A percentile compares a stretch with the other conserved stretches of the same genome.
Conservation (phyloP, 768 basidiomycete genomes). For the Termitomyces sp. region DNA sequence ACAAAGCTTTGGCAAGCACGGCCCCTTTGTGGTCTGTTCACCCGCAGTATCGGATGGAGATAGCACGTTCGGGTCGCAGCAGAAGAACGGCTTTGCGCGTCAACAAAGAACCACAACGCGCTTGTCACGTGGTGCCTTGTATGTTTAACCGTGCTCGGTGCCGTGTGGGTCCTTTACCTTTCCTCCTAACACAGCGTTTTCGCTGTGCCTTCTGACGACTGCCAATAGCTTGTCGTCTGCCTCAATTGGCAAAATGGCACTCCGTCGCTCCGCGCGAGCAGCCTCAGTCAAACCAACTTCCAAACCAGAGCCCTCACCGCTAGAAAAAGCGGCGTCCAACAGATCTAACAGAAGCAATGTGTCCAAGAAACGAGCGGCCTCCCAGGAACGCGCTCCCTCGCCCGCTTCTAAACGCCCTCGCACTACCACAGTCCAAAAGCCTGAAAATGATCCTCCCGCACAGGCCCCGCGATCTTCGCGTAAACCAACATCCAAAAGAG, state of each 20-base stretch:
- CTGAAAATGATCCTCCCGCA: constrained; percentile 34
- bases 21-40: background rate
- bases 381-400: constrained; percentile 34
- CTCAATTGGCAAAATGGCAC: constrained; percentile 24
- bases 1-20: background rate
- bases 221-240: background rate
- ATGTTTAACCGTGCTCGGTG: constrained; percentile 7
- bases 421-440: constrained; percentile 31
- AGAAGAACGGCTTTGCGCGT: background rate
- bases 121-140: constrained; percentile 27
- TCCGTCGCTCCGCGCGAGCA: constrained; percentile 49
- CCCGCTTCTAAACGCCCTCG: constrained; percentile 48
- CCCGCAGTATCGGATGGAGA: background rate
- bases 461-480: constrained; percentile 21
- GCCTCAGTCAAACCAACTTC: constrained; percentile 37
- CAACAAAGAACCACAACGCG: constrained; percentile 32
- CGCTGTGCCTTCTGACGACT: constrained; percentile 7
- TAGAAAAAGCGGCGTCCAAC: constrained; percentile 19
- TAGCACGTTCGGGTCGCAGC: background rate
- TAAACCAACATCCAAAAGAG: constrained; percentile 20
- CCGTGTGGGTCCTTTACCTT: background rate
- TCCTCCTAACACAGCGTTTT: constrained; percentile 1
- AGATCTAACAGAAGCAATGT: constrained; percentile 26
- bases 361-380: constrained; percentile 46
- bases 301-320: constrained; percentile 30